Evolutionary conservation across 257 asterid species (phyloP).

Genomic region (Solanum paucissectum): DNA sequence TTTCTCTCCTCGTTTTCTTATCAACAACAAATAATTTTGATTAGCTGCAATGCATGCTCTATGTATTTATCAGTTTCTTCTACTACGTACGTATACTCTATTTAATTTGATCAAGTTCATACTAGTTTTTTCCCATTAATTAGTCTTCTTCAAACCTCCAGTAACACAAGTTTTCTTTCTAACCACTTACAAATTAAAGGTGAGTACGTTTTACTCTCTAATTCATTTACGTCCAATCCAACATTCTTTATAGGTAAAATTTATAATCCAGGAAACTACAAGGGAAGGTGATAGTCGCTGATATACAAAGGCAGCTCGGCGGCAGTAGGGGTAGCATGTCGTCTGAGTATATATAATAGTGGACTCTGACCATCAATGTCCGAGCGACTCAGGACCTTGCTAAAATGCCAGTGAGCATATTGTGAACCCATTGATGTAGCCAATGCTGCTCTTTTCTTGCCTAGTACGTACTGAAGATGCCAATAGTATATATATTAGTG

Average conservation of each 20-base stretch:
- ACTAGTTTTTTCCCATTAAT: not conserved
- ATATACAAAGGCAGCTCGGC: conserved; percentile 39
- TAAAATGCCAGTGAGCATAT: conserved; percentile 30
- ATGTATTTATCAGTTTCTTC: too few species aligned
- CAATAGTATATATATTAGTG: conserved; percentile 1
- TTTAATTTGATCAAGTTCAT: not conserved
- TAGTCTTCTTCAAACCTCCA: conserved; percentile 1
- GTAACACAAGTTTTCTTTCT: conserved; percentile 16
- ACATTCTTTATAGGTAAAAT: too few species aligned
- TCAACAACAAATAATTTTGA: too few species aligned
- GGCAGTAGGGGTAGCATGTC: conserved; percentile 52
- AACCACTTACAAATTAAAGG: conserved; percentile 13
- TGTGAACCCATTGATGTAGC: conserved; percentile 68
- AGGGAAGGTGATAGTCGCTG: conserved; percentile 79
- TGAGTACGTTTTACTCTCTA: not conserved
- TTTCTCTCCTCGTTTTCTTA: too few species aligned
- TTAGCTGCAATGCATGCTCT: too few species aligned
- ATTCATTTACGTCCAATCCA: not conserved
- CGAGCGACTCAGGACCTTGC: conserved; percentile 31
- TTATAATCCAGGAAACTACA: conserved; percentile 36
- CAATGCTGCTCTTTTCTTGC: conserved; percentile 65
- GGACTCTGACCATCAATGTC: conserved; percentile 63
- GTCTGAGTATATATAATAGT: conserved; percentile 33
- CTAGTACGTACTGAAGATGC: conserved; percentile 50
- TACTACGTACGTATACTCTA: too few species aligned